phyloP scores from a whole-genome alignment of 768 basidiomycete genomes.

The Rhizopogon sp. region DNA sequence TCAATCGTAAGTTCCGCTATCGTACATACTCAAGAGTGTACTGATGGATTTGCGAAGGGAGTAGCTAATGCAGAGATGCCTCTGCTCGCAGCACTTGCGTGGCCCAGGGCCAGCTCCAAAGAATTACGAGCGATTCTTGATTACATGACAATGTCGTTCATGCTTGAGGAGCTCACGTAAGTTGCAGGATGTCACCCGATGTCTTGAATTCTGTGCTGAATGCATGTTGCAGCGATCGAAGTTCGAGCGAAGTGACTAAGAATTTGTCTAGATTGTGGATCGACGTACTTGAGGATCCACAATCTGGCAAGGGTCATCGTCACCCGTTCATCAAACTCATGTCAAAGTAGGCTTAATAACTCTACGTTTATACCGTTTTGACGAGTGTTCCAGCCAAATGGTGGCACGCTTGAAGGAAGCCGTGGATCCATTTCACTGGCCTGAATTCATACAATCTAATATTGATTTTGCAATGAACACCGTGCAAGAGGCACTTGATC shows the following conservation, averaged over 20 bases:
- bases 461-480: conserved; percentile 15
- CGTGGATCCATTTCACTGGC: conserved; percentile 23
- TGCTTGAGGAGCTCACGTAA: conserved; percentile 26
- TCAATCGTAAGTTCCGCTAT: conserved; percentile 12
- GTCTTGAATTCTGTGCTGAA: background rate
- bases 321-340: conserved; percentile 22
- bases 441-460: conserved; percentile 19
- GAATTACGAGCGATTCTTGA: conserved; percentile 19
- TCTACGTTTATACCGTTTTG: background rate
- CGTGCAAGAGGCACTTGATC: conserved; percentile 21
- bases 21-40: background rate
- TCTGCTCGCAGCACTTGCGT: conserved; percentile 19
- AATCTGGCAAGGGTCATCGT: conserved; percentile 9
- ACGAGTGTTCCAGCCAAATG: conserved; percentile 12
- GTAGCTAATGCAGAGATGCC: conserved; percentile 22
- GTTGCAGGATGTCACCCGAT: background rate
- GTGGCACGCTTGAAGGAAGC: conserved; percentile 18
- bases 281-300: conserved; percentile 13
- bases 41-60: conserved; percentile 10
- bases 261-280: conserved; percentile 19
- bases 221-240: conserved; percentile 14
- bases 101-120: conserved; percentile 15
- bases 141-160: conserved; percentile 26
- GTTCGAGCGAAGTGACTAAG: conserved; percentile 15
- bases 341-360: conserved; percentile 14